Percentiles rank a stretch among this genome's conserved stretches.
Conservation (phyloP, 1,139 yeast genomes). For the Zygosaccharomyces pseudobailii region DNA sequence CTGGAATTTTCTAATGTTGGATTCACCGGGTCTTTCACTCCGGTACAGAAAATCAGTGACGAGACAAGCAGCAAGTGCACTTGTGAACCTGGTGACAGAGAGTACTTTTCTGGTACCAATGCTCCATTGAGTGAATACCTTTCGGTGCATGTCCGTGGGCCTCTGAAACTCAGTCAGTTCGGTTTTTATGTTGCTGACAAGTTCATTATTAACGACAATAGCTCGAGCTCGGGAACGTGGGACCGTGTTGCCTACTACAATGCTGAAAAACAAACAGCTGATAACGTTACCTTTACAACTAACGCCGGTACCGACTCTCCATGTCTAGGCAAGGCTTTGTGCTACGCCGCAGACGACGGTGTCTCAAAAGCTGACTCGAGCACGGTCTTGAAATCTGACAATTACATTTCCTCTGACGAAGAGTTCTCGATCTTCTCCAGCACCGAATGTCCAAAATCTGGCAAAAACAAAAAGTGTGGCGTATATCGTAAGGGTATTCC, state of each 20-base stretch:
- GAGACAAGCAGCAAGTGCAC: constrained; percentile 43
- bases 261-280: constrained; percentile 37
- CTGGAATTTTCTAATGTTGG: constrained; percentile 60
- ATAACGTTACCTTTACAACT: constrained; percentile 63
- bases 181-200: constrained; percentile 51
- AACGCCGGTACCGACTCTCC: constrained; percentile 46
- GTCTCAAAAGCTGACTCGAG: constrained; percentile 40
- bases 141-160: constrained; percentile 82
- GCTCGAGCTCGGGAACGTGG: constrained; percentile 39
- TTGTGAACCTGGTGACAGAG: constrained; percentile 40
- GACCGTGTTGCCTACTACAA: constrained; percentile 43
- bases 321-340: constrained; percentile 63
- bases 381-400: constrained; percentile 48
- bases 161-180: constrained; percentile 56
- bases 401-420: constrained; percentile 47
- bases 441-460: constrained; percentile 45
- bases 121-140: constrained; percentile 66
- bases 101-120: constrained; percentile 54
- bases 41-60: constrained; percentile 48
- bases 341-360: constrained; percentile 48
- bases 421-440: constrained; percentile 60
- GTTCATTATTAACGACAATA: constrained; percentile 28
- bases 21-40: constrained; percentile 57
- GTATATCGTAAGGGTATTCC: constrained; percentile 68
- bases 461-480: constrained; percentile 51